Evolutionary conservation across 1,284 basidiomycete species (phyloP).

Genomic region (Schizophyllum commune): DNA sequence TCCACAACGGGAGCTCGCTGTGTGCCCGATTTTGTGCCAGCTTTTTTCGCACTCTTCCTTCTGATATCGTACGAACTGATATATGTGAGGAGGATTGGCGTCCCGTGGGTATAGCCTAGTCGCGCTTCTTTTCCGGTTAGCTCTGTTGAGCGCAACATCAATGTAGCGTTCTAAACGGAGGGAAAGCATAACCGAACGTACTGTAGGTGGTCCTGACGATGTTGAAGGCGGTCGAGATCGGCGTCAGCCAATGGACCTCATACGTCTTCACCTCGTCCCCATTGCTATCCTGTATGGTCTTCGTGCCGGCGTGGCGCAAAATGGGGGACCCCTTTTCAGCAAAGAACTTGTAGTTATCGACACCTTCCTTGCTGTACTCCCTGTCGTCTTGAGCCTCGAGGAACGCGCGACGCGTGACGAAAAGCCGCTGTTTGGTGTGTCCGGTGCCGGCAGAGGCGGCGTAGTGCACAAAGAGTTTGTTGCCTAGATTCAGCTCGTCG

Average conservation of each 20-base stretch:
- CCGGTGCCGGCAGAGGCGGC: neutral
- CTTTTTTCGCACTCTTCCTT: too few relatives aligned
- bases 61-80: neutral
- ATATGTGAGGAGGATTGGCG: neutral
- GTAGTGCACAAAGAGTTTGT: neutral
- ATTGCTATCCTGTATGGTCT: neutral
- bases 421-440: neutral
- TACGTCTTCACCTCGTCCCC: slow-evolving; percentile 3
- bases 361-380: too few relatives aligned
- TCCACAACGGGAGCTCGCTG: too few relatives aligned
- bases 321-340: neutral
- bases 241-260: slow-evolving; percentile 9
- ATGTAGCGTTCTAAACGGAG: neutral
- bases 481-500: neutral
- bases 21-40: too few relatives aligned
- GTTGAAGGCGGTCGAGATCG: slow-evolving; percentile 6
- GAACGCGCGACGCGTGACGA: too few relatives aligned
- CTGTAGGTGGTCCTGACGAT: neutral
- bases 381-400: too few relatives aligned
- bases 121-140: neutral
- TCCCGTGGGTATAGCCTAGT: neutral
- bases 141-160: neutral
- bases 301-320: neutral
- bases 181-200: neutral
- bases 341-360: too few relatives aligned